These are phyloP conservation scores for Leccinum solheimii DNA, from an alignment of 1,284 basidiomycete genomes.

Conservation along the genomic window DNA sequence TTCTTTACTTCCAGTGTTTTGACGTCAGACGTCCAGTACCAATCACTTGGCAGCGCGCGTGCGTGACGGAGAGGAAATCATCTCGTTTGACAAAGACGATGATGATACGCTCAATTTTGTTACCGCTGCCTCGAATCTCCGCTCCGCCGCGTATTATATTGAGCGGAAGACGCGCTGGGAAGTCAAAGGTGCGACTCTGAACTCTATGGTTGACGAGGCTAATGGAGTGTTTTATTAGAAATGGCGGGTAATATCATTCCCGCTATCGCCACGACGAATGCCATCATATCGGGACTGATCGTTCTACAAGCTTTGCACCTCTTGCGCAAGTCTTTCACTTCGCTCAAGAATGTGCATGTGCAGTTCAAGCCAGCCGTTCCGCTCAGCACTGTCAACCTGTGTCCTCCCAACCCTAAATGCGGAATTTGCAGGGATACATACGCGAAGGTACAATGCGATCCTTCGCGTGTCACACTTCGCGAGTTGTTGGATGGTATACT, in stretches of 20 bases:
- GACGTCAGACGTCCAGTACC: conserved; percentile 50
- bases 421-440: conserved; percentile 89
- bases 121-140: conserved; percentile 90
- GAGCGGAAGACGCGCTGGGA: conserved; percentile 91
- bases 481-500: conserved; percentile 71
- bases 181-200: conserved; percentile 68
- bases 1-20: not conserved
- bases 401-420: conserved; percentile 71
- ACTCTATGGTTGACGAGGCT: not conserved
- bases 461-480: conserved; percentile 63
- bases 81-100: conserved; percentile 98
- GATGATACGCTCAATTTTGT: conserved; percentile 97
- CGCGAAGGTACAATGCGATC: conserved; percentile 69
- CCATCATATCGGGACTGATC: conserved; percentile 92
- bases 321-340: conserved; percentile 60
- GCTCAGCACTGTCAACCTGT: conserved; percentile 64
- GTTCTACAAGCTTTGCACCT: conserved; percentile 90
- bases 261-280: conserved; percentile 98
- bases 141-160: conserved; percentile 90
- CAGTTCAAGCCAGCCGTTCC: conserved; percentile 77
- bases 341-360: conserved; percentile 69
- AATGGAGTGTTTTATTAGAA: conserved; percentile 50
- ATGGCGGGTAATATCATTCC: conserved; percentile 99
- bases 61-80: conserved; percentile 69
- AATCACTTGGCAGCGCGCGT: conserved; percentile 77